Percentiles rank a stretch among this genome's conserved stretches.
phyloP scores from a whole-genome alignment of 768 basidiomycete species.

The Naganishia kalamii region DNA sequence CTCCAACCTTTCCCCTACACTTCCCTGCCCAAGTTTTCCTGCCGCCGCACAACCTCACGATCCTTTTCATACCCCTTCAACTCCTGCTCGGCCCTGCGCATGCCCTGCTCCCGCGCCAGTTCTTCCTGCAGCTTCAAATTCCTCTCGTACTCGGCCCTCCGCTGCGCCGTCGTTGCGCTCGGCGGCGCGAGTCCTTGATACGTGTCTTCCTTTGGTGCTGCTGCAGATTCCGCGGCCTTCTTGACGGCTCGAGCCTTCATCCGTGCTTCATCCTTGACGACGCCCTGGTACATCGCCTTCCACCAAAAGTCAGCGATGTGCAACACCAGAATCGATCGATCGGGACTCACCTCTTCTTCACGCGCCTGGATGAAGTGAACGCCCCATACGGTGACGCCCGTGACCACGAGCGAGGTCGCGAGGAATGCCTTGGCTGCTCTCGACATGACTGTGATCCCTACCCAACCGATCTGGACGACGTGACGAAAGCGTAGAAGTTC shows the following conservation, averaged over 20 bases:
- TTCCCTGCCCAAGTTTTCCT: neutral
- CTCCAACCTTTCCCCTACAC: no score
- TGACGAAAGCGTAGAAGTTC: neutral
- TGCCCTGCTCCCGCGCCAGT: constrained; percentile 35
- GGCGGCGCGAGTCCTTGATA: constrained; percentile 34
- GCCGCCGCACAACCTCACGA: neutral
- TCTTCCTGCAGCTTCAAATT: constrained; percentile 34
- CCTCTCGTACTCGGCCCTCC: constrained; percentile 37
- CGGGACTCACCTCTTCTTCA: constrained; percentile 64
- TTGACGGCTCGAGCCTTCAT: constrained; percentile 52
- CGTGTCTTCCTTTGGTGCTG: constrained; percentile 30
- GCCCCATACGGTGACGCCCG: constrained; percentile 71
- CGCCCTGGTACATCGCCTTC: constrained; percentile 86
- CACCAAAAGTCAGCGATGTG: neutral
- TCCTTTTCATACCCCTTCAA: constrained; percentile 2
- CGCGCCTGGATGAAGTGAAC: constrained; percentile 80
- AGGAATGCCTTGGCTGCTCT: constrained; percentile 68
- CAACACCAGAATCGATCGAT: neutral
- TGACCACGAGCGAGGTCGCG: constrained; percentile 58
- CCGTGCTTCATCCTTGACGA: constrained; percentile 79
- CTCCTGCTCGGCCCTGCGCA: constrained; percentile 6
- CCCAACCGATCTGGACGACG: no score
- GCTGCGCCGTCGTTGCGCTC: constrained; percentile 28
- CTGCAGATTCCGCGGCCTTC: constrained; percentile 20
- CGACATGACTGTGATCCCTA: constrained; percentile 51